Base-by-base conservation (phyloP, 1,139 yeast genomes). In the Debaryomycetaceae sp. region DNA sequence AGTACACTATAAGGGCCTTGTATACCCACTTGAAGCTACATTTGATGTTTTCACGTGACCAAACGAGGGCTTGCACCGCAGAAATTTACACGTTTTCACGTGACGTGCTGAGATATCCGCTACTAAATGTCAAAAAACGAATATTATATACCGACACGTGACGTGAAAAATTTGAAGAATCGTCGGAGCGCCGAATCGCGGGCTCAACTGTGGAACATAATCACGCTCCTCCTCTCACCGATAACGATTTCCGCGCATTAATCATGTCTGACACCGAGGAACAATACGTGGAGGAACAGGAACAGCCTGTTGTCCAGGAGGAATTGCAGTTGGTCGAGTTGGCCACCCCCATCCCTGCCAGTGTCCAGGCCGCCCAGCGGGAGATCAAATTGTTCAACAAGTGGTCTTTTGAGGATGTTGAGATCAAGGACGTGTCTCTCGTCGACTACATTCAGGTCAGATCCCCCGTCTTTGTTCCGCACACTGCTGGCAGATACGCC, bases 401-500 rank as follows among this genome's bases (percentile, higher is more conserved):
- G 72, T 90, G 98, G 98, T 78, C 95, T 49, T 90, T 83, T 61
- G 94, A 86, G 68, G 97, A 83, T 44, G 90, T 92, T 57, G 93
- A 87, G 68, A 82, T 92, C 55, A 86, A 85, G 78, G 99, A 92
- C 65, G 81, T 92, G 60, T 90, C 98, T 45, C 77, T 92, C 64
- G 90, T 90, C 58, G 98, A 90, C 72, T 90, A 92, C 92, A 72
- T 90, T 55, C 97, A 87, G 75, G 73, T 90, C 71, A 81, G 93
- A 69, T 83, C 81, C 67, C 96, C 98, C 64, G 94, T 86, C 56
- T 90, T 87, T 59, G 93, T 87, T 45, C 74, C 97, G 55, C 98
- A 92, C 93, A 86, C 97, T 55, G 96, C 98, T 54, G 98, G 98
- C 67, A 87, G 96, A 73, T 92, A 87, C 75, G 98, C 97, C 59